Base-by-base conservation (phyloP, 768 basidiomycete genomes). In the Kwoniella mangroviensis region DNA sequence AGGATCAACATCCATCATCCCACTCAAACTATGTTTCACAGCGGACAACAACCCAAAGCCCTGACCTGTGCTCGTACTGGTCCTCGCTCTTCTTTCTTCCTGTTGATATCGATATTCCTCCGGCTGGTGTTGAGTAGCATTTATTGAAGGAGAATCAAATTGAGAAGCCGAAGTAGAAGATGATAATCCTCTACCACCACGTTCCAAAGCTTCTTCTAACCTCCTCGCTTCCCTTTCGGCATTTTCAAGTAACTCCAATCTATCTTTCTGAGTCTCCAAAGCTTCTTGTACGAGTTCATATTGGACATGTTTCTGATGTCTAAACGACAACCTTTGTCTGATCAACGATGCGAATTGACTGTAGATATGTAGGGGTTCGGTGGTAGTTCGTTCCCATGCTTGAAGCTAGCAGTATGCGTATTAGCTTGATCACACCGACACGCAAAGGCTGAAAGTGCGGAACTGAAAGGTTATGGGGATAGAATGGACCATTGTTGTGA, bases 1-100 rank as follows among this genome's bases (percentile, higher is more conserved):
- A 2, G 97, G 97, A 84, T 99, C 97, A 19, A 92, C 92, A 75
- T 99, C 97, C 90, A 99, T 98, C 90, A 98, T 95, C 4, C 96
- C 95, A 75, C 95, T 94, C 65, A 99, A 82, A 24, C 94, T 95
- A 84, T 97, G 95, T 79, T 91, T 94, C 53, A 99, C 85, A 17
- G 97, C 97, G 75, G 90, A 93, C 43, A 99, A 78, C 24, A 99
- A 84, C 21, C 93, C 94, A 87, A 92, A 92, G 1, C 84, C 83
- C 28, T 63, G 62, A 49, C 58, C 41, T 11, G 70, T 42, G 42
- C 73, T 59, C 45, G 69, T 73, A 43, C 57, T 59, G 26, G 71
- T 66, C 53, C 74, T 54, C 55, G 70, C 62, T 28, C 70, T 58
- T 69, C 63, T 69, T 45, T 67, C 24, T 26, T 51, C 62, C n/a